phyloP scores from a whole-genome alignment of 2,329 filamentous ascomycete species.

The Raffaelea deltoideospora region DNA sequence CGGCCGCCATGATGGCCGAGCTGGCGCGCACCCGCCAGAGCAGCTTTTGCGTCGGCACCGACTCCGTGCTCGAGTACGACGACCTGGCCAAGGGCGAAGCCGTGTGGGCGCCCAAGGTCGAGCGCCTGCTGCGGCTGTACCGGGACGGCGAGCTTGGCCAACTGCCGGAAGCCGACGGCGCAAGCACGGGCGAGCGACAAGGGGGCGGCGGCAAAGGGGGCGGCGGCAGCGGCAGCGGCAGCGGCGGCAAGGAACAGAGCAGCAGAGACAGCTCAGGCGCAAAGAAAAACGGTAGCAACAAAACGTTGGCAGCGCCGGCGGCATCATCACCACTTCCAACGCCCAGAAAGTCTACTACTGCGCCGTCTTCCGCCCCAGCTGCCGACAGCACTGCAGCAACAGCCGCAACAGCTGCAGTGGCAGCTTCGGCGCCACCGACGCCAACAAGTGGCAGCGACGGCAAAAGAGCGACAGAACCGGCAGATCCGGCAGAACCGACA shows the following conservation, averaged over 20 bases:
- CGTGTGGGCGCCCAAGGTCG: constrained; percentile 67
- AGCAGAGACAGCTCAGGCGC: background rate
- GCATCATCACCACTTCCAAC: background rate
- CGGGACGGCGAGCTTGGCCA: constrained; percentile 4
- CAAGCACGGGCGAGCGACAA: background rate
- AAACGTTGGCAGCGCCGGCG: background rate
- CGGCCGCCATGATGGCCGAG: constrained; percentile 73
- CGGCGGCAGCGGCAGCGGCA: background rate
- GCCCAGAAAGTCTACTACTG: too few relatives aligned
- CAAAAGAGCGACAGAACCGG: too few relatives aligned
- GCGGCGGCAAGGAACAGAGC: background rate
- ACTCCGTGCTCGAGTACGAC: constrained; percentile 63
- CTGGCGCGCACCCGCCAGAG: constrained; percentile 70
- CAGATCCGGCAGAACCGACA: background rate
- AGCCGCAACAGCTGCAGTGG: too few relatives aligned
- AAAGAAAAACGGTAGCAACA: background rate
- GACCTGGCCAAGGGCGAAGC: constrained; percentile 64
- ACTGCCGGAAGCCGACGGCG: too few relatives aligned
- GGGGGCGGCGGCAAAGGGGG: background rate
- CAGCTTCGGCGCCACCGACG: too few relatives aligned
- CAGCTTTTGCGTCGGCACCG: constrained; percentile 55
- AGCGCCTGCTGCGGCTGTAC: constrained; percentile 31
- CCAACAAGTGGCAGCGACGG: too few relatives aligned
- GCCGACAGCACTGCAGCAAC: too few relatives aligned
- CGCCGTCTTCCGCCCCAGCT: too few relatives aligned